Base-by-base conservation (phyloP, 768 basidiomycete genomes). In the Leccinum subtestaceum region DNA sequence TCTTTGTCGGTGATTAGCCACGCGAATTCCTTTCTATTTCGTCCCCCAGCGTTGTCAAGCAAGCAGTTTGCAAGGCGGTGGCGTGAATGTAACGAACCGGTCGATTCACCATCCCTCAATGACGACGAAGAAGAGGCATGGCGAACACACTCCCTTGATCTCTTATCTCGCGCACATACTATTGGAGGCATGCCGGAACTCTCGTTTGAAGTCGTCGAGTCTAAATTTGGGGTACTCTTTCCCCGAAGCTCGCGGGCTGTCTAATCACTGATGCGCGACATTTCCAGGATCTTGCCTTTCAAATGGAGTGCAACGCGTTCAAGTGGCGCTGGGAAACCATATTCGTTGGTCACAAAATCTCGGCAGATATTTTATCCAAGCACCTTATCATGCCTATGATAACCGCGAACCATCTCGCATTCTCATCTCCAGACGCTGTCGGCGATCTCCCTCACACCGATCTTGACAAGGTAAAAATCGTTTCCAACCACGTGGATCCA, bases 261-360 rank as follows among this genome's bases (percentile, higher is more conserved):
- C 60, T 55, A 38, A 21, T 48, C n/a, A 52, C 66, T 64, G 56
- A 65, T 43, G 43, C 40, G 55, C 61, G 59, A 61, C 47, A 53
- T 50, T 58, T 21, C 54, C 52, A 93, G 90, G 90, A 93, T 69
- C 66, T 88, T 25, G 81, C 87, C 4, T 79, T 90, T 58, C 78
- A 81, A 64, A 63, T 91, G 34, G 81, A 83, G 65, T 82, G 78
- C 60, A 79, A 80, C 23, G 69, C 74, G 9, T 87, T 89, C 73
- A 85, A 83, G 76, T 93, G 89, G 89, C 79, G 81, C 75, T 93
- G 91, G 91, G 88, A 92, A 71, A 81, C 85, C 15, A 82, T 79
- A 70, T 81, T 80, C 62, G 68, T 88, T 38, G 88, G 89, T 8
- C 76, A 84, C 69, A 86, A 78, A 70, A 65, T 72, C 32, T 87